Evolutionary conservation across 2,329 filamentous ascomycete species (phyloP), one percentile per base, ranked within the genome.

Genomic region (Monilinia fructicola): DNA sequence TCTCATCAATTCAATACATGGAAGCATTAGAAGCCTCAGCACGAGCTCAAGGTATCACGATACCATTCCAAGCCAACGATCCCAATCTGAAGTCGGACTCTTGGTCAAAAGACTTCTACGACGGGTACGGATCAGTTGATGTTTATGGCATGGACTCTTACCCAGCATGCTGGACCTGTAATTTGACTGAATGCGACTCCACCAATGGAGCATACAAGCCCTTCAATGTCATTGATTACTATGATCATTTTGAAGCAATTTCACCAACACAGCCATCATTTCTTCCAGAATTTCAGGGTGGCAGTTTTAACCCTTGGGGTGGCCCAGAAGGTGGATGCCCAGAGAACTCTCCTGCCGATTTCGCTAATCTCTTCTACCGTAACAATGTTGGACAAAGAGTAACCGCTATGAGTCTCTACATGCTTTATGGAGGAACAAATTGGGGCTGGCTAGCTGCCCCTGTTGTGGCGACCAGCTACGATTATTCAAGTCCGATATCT

Each of bases 371-470:
- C 4, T 89, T 87, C 76, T 89, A 89, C 74, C 80, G 85, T 14
- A 83, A 88, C 72, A 81, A 87, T 64, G 83, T 89, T 35, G 84
- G 81, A 35, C 83, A 89, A 71, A 79, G 84, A 0, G 81, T 87
- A 4, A 86, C 84, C 0, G 84, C 84, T 0, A 81, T 88, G 65
- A 87, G 82, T 40, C 75, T 89, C 2, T 89, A 89, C 73, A 89
- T 89, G 85, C 77, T 87, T 62, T 89, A 83, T 63, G 87, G 87
- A 4, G 87, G 87, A 2, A 89, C 87, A 0, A 87, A 85, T 69
- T 88, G 85, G 85, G 46, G 64, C 18, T 66, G 86, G 86, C 77
- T 87, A 40, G 83, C 85, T 16, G 81, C 82, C 4, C 85, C 86
- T 0, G 82, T 84, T 0, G 85, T 85, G 40, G 85, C 82, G 1